Conservation (phyloP, 257 asterid genomes). For the Penstemon newberryi region DNA sequence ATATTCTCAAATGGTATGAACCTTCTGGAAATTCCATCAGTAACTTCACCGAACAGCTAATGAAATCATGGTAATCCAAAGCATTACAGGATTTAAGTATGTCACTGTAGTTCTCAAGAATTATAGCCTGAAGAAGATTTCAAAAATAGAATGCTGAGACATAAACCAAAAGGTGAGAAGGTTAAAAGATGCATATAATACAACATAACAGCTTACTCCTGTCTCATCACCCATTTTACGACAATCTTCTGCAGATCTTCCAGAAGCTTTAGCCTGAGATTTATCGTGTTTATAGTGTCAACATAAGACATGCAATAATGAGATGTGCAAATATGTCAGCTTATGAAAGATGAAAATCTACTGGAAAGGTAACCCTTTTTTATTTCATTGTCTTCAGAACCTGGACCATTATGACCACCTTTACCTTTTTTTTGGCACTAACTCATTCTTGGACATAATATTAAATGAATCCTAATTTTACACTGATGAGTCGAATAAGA, state of each 20-base stretch:
- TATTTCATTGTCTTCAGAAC: background rate
- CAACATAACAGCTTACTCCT: conserved; percentile 60
- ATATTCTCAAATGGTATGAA: conserved; percentile 36
- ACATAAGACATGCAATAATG: conserved; percentile 23
- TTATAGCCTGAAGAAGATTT: conserved; percentile 62
- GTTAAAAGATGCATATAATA: conserved; percentile 18
- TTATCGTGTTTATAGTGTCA: conserved; percentile 22
- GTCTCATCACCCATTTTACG: conserved; percentile 56
- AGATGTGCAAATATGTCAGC: conserved; percentile 17
- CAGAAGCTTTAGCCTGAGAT: conserved; percentile 92
- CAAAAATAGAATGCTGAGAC: conserved; percentile 28
- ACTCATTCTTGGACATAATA: background rate
- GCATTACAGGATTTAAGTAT: conserved; percentile 91
- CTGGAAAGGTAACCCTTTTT: background rate
- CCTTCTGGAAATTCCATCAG: conserved; percentile 90
- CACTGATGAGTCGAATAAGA: background rate
- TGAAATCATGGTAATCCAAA: conserved; percentile 91
- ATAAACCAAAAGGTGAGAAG: conserved; percentile 22
- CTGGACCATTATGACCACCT: conserved; percentile 12
- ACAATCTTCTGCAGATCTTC: conserved; percentile 73
- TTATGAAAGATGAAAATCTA: background rate
- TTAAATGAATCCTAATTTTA: conserved; percentile 12
- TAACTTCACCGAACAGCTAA: conserved; percentile 79
- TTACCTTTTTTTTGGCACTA: background rate
- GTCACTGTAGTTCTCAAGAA: conserved; percentile 69